A percentile compares a stretch with the other conserved stretches of the same genome.
Conservation (phyloP, 495 filamentous ascomycete species). For the Aspergillus baeticus region DNA sequence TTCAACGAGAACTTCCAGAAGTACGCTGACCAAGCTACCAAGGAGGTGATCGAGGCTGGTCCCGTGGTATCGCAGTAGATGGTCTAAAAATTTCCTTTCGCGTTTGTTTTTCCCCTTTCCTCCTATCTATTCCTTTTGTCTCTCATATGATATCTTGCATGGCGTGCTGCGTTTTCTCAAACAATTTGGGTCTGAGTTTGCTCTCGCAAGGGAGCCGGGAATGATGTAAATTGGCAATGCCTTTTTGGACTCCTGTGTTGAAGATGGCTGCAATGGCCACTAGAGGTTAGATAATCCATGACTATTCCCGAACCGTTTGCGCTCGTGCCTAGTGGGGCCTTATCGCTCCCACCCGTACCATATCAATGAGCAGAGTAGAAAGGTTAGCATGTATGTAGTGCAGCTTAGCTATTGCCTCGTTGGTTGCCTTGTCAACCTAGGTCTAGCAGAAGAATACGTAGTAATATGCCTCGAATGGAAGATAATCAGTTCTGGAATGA, state of each 20-base stretch:
- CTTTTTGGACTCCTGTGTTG: constrained; percentile 13
- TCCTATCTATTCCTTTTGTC: constrained; percentile 10
- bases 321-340: background rate
- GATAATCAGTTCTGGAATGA: no score
- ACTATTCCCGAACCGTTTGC: background rate
- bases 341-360: no score
- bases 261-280: background rate
- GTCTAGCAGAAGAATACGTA: no score
- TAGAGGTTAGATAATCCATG: constrained; percentile 15
- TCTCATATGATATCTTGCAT: constrained; percentile 26
- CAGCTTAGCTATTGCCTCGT: background rate
- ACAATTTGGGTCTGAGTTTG: constrained; percentile 18
- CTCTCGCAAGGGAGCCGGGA: constrained; percentile 12
- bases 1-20: constrained; percentile 98
- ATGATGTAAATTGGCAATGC: constrained; percentile 15
- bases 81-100: constrained; percentile 10
- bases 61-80: constrained; percentile 24
- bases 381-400: no score
- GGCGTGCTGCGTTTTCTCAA: constrained; percentile 23
- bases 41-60: constrained; percentile 58
- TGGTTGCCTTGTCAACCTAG: no score
- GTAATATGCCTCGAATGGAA: no score
- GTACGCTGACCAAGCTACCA: constrained; percentile 83
- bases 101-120: constrained; percentile 13
- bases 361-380: no score